phyloP scores from a whole-genome alignment of 257 asterid genomes.

The Solanum rostratum region DNA sequence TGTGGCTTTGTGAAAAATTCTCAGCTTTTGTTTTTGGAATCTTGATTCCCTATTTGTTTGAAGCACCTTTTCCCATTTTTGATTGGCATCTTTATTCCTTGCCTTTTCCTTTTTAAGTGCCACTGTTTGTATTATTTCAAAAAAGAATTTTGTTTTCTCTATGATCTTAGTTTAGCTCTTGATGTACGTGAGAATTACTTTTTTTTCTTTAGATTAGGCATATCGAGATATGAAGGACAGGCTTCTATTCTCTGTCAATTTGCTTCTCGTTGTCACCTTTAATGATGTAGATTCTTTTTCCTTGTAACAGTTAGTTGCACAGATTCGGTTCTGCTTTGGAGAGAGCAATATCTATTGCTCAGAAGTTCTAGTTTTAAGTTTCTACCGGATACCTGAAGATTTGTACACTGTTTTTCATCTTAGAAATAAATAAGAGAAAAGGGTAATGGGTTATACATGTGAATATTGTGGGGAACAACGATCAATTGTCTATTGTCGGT shows the following conservation, averaged over 20 bases:
- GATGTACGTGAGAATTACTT: not conserved
- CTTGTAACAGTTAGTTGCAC: not conserved
- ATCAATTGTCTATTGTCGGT: slow-evolving; percentile 64
- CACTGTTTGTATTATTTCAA: not conserved
- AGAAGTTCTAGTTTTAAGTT: not conserved
- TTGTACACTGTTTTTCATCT: not conserved
- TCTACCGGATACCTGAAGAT: slow-evolving; percentile 2
- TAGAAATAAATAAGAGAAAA: not conserved
- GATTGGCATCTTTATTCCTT: slow-evolving; percentile 12
- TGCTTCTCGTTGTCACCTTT: not conserved
- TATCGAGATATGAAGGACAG: not conserved
- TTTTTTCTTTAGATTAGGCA: not conserved
- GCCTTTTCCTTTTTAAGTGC: slow-evolving; percentile 1
- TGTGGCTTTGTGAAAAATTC: slow-evolving; percentile 5
- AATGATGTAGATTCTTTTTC: not conserved
- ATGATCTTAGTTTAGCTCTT: slow-evolving; percentile 8
- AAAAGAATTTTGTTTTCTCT: not conserved
- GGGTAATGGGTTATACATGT: slow-evolving; percentile 65
- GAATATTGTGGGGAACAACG: slow-evolving; percentile 75
- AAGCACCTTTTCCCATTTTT: slow-evolving; percentile 10
- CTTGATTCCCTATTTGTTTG: slow-evolving; percentile 28
- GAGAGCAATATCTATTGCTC: not conserved
- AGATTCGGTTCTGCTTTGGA: not conserved
- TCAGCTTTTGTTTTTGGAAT: slow-evolving; percentile 17
- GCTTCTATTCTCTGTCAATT: not conserved